Evolutionary conservation across 129 eudicot species (phyloP), one percentile per base, ranked within the genome.

Genomic region (Ambrosia trifida): DNA sequence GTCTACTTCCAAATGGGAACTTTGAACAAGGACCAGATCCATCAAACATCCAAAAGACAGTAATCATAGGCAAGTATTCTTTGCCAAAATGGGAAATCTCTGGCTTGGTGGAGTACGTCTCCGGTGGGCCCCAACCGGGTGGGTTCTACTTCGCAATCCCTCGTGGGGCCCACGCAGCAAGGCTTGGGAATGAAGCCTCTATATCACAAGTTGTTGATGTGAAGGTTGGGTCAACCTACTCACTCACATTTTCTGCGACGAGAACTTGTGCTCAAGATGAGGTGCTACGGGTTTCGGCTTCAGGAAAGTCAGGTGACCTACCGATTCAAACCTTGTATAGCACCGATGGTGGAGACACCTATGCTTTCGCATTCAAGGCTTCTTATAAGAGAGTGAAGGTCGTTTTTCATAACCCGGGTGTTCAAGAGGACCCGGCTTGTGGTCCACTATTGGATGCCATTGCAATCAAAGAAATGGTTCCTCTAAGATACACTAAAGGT

Each of bases 191-290:
- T 41, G 89, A 86, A 24, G 96, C 92, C 11, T 86, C 92, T 8
- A 78, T 89, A 18, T 72, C 88, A 5, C 96, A 89, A 47, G 19
- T 52, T 16, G 63, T 84, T 30, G 11, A 32, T 31, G 83, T 86
- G 69, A 82, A 70, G 41, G 80, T 64, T 1, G 86, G 89, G 9
- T 36, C 77, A 4, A 32, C 69, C 24, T 86, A 86, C 65, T 74
- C 88, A 7, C 78, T 89, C 35, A 84, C 93, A 17, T 89, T 89
- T 78, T 74, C 86, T 0, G 96, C 89, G 28, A 86, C 96, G 4
- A 77, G 92, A 70, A 89, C 96, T 16, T 88, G 96, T 76, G 91
- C 91, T 38, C 96, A 85, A 68, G 91, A 85, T 64, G 96, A 88
- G 79, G 87, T 73, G 32, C 80, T 85, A 16, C 72, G 76, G 54